Base-by-base conservation (phyloP, 1,284 basidiomycete species). In the Apiotrichum montevideense region DNA sequence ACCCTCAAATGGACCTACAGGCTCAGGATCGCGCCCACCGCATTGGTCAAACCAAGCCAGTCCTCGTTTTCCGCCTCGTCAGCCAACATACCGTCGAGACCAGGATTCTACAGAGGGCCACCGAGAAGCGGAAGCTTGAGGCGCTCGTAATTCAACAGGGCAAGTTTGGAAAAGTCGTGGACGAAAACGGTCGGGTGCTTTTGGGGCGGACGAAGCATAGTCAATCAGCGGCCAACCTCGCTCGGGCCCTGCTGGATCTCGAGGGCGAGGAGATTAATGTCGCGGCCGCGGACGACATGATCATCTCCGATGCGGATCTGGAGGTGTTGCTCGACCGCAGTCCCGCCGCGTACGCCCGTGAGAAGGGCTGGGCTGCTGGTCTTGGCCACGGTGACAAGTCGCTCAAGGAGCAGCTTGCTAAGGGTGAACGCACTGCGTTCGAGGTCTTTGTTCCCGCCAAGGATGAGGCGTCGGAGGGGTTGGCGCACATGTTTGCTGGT, bases 1-100 rank as follows among this genome's bases (percentile, higher is more conserved):
- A 97, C 69, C 94, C 94, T 0, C 91, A 95, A 79, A 92, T 94
- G 86, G 95, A 98, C 65, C 80, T 92, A 4, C 94, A 98, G 75
- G 95, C 95, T 0, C 91, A 95, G 73, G 95, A 96, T 69, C 84
- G 94, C 37, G 94, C 91, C 0, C 94, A 98, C 74, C 85, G 94
- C 6, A 98, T 98, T 57, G 94, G 94, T 2, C 94, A 97, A 76
- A 94, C 85, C 15, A 86, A 81, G 63, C 89, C 90, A 2, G 89
- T 94, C 54, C 80, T 94, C 47, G 85, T 96, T 55, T 96, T 92
- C 79, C 83, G 93, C 40, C 81, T 97, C 0, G 85, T 96, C 37
- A 87, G 84, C 37, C 85, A 85, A 2, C 87, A 92, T 75, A 96
- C 93, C 1, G 82, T 97, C 62, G 94, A 98, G 79, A 88, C 87